Conservation (phyloP, 805 yeast genomes). For the Candida hispaniensis region DNA sequence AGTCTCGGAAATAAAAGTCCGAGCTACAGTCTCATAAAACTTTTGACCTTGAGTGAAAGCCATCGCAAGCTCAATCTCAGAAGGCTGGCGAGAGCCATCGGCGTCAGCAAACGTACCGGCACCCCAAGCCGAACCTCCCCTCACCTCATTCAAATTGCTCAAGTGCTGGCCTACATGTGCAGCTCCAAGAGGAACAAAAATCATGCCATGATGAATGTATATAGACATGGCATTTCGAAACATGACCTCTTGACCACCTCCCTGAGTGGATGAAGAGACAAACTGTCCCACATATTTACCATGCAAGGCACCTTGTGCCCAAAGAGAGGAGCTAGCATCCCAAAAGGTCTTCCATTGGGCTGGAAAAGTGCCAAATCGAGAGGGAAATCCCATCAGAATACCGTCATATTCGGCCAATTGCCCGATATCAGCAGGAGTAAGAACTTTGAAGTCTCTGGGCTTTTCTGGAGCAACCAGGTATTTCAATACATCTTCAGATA, state of each 20-base stretch:
- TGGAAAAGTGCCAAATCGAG: constrained; percentile 74
- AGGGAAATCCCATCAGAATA: constrained; percentile 73
- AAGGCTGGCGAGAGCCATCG: constrained; percentile 64
- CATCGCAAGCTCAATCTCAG: constrained; percentile 49
- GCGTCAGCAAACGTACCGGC: constrained; percentile 71
- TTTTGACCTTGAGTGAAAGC: constrained; percentile 59
- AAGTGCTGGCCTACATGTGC: constrained; percentile 44
- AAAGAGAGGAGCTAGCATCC: constrained; percentile 68
- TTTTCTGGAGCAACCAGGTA: constrained; percentile 44
- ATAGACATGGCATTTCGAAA: constrained; percentile 50
- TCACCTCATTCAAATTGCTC: constrained; percentile 49
- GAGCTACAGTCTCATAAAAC: constrained; percentile 39
- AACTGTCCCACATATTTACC: constrained; percentile 71
- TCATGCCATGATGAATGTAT: constrained; percentile 70
- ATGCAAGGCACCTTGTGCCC: constrained; percentile 63
- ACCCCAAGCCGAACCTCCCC: constrained; percentile 82
- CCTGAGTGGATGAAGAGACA: constrained; percentile 60
- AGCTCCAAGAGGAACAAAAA: constrained; percentile 74
- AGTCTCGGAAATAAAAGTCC: constrained; percentile 13
- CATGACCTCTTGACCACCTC: constrained; percentile 78
- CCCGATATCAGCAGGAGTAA: constrained; percentile 48
- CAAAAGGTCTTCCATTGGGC: constrained; percentile 69
- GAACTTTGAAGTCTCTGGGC: constrained; percentile 44
- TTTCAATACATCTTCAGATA: constrained; percentile 46
- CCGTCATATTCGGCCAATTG: constrained; percentile 62